A percentile compares a stretch with the other conserved stretches of the same genome.
These are phyloP conservation scores for Pisolithus sp. DNA, from an alignment of 768 basidiomycete species.

Conservation along the genomic window DNA sequence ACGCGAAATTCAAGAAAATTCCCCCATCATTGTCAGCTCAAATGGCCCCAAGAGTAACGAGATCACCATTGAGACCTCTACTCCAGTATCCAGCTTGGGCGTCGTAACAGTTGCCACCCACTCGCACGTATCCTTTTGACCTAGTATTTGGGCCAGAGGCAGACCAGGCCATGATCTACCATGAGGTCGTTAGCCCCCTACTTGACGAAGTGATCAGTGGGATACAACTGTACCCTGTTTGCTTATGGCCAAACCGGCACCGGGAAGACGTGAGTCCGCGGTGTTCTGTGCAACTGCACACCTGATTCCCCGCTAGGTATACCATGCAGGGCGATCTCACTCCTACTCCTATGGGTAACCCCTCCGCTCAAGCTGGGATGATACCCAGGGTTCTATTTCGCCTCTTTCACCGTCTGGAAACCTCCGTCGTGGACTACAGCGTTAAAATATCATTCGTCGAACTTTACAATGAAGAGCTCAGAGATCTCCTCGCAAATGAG, in stretches of 20 bases:
- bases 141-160: constrained; percentile 95
- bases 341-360: constrained; percentile 80
- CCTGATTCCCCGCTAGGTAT: constrained; percentile 44
- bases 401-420: constrained; percentile 84
- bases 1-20: constrained; percentile 77
- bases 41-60: constrained; percentile 69
- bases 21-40: constrained; percentile 81
- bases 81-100: constrained; percentile 65
- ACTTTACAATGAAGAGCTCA: constrained; percentile 96
- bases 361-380: constrained; percentile 88
- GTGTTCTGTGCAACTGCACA: not conserved
- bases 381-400: constrained; percentile 90
- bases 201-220: constrained; percentile 88
- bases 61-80: constrained; percentile 74
- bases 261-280: constrained; percentile 81
- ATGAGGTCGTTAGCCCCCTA: constrained; percentile 90
- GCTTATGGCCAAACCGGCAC: constrained; percentile 99
- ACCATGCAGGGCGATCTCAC: constrained; percentile 97
- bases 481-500: constrained; percentile 85
- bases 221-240: constrained; percentile 96
- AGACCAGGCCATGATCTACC: constrained; percentile 89
- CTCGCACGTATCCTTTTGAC: constrained; percentile 89
- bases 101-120: constrained; percentile 66
- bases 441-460: constrained; percentile 94
- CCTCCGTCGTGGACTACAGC: constrained; percentile 71